Evolutionary conservation across 1,139 yeast species (phyloP), one percentile per base, ranked within the genome.

Genomic region (Pichia sp.): DNA sequence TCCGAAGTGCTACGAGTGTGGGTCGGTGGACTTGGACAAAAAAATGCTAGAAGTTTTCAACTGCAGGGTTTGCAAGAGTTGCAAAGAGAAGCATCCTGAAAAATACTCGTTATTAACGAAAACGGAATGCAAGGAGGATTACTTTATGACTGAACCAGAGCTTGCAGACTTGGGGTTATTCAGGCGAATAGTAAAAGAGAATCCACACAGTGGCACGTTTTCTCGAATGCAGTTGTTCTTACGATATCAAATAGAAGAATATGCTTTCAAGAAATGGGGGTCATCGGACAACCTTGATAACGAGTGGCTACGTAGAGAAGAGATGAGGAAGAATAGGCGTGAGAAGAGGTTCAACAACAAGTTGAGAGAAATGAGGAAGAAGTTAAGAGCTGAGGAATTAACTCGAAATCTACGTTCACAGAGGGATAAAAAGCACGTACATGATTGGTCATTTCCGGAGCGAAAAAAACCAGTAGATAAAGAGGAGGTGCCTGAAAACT

Each of bases 241-340:
- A 50, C 75, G 99, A 56, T 87, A 83, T 64, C 98, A 95, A 65
- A 92, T 93, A 15, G 99, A 95, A 68, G 90, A 85, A 64, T 88
- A 79, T 72, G 96, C 99, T 0, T 88, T 85, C 74, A 85, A 87
- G 67, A 93, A 93, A 71, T 95, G 99, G 99, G 96, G 95, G 1
- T 86, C 95, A 0, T 79, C 87, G 4, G 96, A 90, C 51, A 90
- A 87, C 0, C 72, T 95, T 43, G 99, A 95, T 68, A 78, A 79
- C n/a, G 99, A 95, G 69, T 95, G 96, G 88, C 89, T 89, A 62
- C 72, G 87, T 52, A 73, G 99, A 43, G 96, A 89, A 68, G 82
- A 78, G 50, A 78, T 81, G 65, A 82, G 89, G 61, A 75, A 88
- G 30, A 80, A 81, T 55, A 74, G 97, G 49, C 79, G 89, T 60